Evolutionary conservation across 352 stramenopile species (phyloP), one percentile per base, ranked within the genome.

Genomic region (Phytophthora pluvialis): DNA sequence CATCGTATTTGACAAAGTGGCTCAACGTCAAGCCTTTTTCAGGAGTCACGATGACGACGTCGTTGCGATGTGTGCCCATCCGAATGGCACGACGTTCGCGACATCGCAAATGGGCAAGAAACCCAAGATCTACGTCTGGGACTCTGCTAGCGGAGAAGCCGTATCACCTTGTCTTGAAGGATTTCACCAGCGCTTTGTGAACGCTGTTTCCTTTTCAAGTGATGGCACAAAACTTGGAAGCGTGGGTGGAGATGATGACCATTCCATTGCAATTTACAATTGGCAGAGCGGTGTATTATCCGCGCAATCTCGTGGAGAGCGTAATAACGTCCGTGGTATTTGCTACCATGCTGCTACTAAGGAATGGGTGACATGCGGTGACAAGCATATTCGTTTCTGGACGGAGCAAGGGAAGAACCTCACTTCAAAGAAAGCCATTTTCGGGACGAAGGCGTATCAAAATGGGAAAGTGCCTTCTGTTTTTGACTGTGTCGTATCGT

Each of bases 21-120:
- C 68, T 5, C 67, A 83, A n/a, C 50, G 58, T 16, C 71, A 90
- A 69, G 26, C 49, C 7, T 88, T 91, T 44, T 89, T 87, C 52
- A 88, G 75, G 56, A 78, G 70, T 32, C 89, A 95, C 38, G 82
- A 87, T 31, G 89, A 97, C 57, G 91, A 98, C 55, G 80, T 98
- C 33, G 72, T 96, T 1, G 88, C 84, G 9, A 52, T 98, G 3
- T 86, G 77, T 46, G 64, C 80, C 11, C 91, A 98, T 60, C 87
- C 93, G 4, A 89, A 90, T 43, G 70, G 84, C 3, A 76, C 68
- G 18, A 85, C 84, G 12, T 93, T 96, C 26, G 94, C 93, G 0
- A 97, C 87, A 3, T 91, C 90, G 3, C 88, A 97, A 65, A 88
- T 94, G 71, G 89, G 89, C 40, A 93, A 95, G 31, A 78, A 78